A percentile compares a stretch with the other conserved stretches of the same genome.
These are phyloP conservation scores for Penicillium sp. DNA, from an alignment of 2,329 filamentous ascomycete genomes.

Conservation along the genomic window DNA sequence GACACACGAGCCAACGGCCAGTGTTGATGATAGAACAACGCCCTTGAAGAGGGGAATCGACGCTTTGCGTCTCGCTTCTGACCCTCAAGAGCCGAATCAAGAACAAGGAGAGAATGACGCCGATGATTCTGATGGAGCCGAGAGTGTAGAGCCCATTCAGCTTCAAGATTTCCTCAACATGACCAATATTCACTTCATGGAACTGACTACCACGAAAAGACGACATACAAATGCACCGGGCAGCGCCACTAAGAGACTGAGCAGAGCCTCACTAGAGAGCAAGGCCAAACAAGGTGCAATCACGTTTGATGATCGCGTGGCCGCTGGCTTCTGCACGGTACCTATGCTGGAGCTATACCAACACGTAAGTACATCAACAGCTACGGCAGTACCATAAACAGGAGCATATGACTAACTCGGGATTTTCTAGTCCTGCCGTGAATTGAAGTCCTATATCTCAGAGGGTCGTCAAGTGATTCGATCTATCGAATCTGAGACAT, in stretches of 20 bases:
- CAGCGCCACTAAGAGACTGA: slow-evolving; percentile 28
- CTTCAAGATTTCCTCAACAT: slow-evolving; percentile 90
- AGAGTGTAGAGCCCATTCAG: slow-evolving; percentile 60
- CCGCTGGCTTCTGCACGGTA: slow-evolving; percentile 82
- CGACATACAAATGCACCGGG: slow-evolving; percentile 71
- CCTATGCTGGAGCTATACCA: slow-evolving; percentile 93
- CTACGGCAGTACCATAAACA: too few relatives aligned
- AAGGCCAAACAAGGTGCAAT: slow-evolving; percentile 25
- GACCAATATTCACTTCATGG: slow-evolving; percentile 97
- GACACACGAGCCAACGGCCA: slow-evolving; percentile 35
- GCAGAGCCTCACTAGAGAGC: slow-evolving; percentile 23
- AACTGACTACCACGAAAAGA: slow-evolving; percentile 91
- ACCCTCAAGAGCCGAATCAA: slow-evolving; percentile 37
- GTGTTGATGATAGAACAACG: slow-evolving; percentile 35
- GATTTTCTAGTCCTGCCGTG: slow-evolving; percentile 64
- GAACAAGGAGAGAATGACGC: slow-evolving; percentile 41
- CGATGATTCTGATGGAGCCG: slow-evolving; percentile 36
- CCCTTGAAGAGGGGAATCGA: slow-evolving; percentile 24
- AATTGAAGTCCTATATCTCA: slow-evolving; percentile 93
- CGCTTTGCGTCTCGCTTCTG: slow-evolving; percentile 19
- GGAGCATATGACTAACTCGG: slow-evolving; percentile 15
- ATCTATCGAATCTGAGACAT: slow-evolving; percentile 82
- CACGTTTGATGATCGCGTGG: slow-evolving; percentile 67
- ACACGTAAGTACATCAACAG: slow-evolving; percentile 53
- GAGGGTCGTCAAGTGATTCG: slow-evolving; percentile 85